Evolutionary conservation across 345 rosid species (phyloP), one percentile per base, ranked within the genome.

Genomic region (Moricandia arvensis): DNA sequence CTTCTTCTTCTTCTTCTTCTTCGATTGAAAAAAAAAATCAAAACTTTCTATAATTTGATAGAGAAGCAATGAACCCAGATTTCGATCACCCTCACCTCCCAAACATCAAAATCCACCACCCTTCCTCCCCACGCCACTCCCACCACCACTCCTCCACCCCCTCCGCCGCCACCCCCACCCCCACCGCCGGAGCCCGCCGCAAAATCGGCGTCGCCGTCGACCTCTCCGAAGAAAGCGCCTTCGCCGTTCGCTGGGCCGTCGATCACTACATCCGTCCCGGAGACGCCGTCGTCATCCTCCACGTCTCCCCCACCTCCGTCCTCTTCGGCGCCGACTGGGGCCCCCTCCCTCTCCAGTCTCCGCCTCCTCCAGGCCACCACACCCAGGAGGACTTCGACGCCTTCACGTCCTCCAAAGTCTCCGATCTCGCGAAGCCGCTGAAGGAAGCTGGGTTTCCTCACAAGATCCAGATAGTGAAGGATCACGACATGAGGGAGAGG

Each of bases 241-340:
- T 73, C 81, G 93, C 99, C 47, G 97, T 94, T 66, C 67, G 67
- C 17, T 63, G 98, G 98, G 91, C 99, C 15, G 96, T 90, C 57
- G 64, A 83, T 53, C 83, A 95, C 76, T 95, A 95, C 86, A 72
- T 90, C 80, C 99, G 99, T 35, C 92, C 92, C 8, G 99, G 97
- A 0, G 97, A 95, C 69, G 93, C 93, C 45, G 97, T 92, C 77
- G 76, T 95, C 80, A 88, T 95, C 63, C 88, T 95, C 85, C 99
- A 95, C 76, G 99, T 95, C n/a, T 87, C 96, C 43, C 96, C 99
- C 5, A 95, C 99, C 64, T 90, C 96, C 75, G 93, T 90, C 34
- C 93, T 95, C 61, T 92, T 84, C 77, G 99, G 99, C 65, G 99
- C 99, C 59, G 99, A 95, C 66, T 95, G 99, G 98, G 99, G 97